Evolutionary conservation across 805 yeast species (phyloP), one percentile per base, ranked within the genome.

Genomic region (Candida krabiensis): DNA sequence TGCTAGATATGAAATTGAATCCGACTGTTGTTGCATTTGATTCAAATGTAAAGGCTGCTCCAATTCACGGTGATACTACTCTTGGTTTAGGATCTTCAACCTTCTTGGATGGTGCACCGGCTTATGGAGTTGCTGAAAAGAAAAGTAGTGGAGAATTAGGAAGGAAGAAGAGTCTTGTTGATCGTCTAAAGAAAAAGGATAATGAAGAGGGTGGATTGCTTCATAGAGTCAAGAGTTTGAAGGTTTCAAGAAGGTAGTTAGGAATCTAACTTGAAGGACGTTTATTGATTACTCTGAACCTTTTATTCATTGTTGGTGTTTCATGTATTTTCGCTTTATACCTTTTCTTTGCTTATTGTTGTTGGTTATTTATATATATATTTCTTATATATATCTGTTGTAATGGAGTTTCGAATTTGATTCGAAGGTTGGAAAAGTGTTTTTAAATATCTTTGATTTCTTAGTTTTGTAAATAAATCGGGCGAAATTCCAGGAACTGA

Each of bases 31-130:
- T 75, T 13, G 78, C 79, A 25, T 82, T 90, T 52, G 95, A 90
- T 61, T 74, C 93, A 5, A 78, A 76, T 40, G 66, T 64, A 13
- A 83, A 80, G 54, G 77, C 86, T 22, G 73, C 71, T 19, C 85
- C 86, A 19, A 78, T 91, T 14, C 96, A 91, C 60, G 99, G 99
- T 14, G 77, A 78, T 33, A 73, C 85, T 2, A 86, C 97, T 1
- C 72, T 83, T 36, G 99, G 99, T 1, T 71, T 93, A 29, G 99
- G 99, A 3, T 77, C 91, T 1, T 76, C 96, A 2, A 91, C 99
- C 0, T 91, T 91, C 58, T 60, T 91, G 44, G 96, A 93, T 61
- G 99, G 99, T 24, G 93, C 97, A 0, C 98, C 98, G 11, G 99
- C 97, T 4, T 56, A 50, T 35, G 61, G 61, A 19, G 44, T 35